Percentiles rank a stretch among this genome's conserved stretches.
Conservation (phyloP, 208 protist genomes). For the Angomonas ambiguus region DNA sequence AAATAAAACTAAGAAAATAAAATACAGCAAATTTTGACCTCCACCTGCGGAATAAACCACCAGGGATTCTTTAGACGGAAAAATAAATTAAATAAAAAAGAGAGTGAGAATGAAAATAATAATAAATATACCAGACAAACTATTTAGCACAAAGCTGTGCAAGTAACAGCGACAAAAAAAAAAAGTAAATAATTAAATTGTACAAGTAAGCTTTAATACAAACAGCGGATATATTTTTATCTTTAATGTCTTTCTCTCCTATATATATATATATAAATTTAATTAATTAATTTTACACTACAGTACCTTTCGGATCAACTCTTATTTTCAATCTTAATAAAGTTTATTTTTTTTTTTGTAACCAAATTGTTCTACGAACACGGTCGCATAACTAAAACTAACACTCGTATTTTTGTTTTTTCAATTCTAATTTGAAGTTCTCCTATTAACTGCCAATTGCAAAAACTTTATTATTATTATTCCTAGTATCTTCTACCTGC, state of each 20-base stretch:
- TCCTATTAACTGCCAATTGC: no score
- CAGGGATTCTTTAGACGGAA: no score
- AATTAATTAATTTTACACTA: neutral
- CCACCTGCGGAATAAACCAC: no score
- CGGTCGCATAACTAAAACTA: no score
- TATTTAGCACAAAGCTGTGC: neutral
- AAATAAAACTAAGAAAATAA: neutral
- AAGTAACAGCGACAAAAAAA: neutral
- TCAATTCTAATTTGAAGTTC: neutral
- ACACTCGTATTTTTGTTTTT: no score
- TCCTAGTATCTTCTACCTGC: neutral
- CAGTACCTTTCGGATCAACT: neutral
- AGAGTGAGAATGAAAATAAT: neutral
- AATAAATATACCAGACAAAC: neutral
- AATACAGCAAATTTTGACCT: neutral
- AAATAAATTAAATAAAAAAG: neutral
- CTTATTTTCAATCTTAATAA: neutral
- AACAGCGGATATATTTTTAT: neutral
- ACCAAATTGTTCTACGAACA: neutral
- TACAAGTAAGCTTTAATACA: neutral
- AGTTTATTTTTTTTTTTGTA: neutral
- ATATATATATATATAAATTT: neutral
- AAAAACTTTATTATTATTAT: neutral
- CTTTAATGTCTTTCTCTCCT: neutral
- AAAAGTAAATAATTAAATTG: neutral